Conservation (phyloP, 305 asterid species). For the Solanum hybrid region DNA sequence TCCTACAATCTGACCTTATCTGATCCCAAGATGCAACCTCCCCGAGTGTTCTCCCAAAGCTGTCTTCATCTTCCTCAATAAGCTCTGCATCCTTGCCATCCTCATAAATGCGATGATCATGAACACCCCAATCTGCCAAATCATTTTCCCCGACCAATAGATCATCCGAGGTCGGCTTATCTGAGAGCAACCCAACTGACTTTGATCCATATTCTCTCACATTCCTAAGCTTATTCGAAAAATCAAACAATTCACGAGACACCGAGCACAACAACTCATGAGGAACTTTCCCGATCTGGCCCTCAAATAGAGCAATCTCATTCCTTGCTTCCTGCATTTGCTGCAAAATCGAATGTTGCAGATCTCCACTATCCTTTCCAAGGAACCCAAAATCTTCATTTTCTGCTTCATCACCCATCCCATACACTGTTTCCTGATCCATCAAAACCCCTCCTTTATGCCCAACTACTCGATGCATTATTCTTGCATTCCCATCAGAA, state of each 20-base stretch:
- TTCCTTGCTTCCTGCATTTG: constrained; percentile 70
- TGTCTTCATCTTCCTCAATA: constrained; percentile 92
- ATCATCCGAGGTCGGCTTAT: constrained; percentile 67
- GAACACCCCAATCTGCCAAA: constrained; percentile 90
- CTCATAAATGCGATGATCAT: constrained; percentile 60
- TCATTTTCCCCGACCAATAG: constrained; percentile 90
- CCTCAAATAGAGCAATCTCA: constrained; percentile 80
- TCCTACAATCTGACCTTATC: constrained; percentile 56
- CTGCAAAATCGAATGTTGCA: constrained; percentile 64
- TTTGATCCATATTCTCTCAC: constrained; percentile 65
- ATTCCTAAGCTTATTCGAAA: constrained; percentile 54
- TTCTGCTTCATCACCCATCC: constrained; percentile 72
- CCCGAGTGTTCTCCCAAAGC: constrained; percentile 90
- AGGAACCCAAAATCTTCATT: constrained; percentile 59
- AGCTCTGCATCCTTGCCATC: constrained; percentile 84
- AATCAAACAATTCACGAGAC: constrained; percentile 63
- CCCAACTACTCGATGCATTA: constrained; percentile 90
- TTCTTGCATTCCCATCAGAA: constrained; percentile 88
- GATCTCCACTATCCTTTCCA: constrained; percentile 53
- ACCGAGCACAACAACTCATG: constrained; percentile 48
- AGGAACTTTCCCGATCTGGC: constrained; percentile 59
- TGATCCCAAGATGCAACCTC: constrained; percentile 96
- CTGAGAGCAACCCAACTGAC: constrained; percentile 48
- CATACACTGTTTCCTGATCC: constrained; percentile 67
- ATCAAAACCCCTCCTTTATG: constrained; percentile 72